Evolutionary conservation across 306 rosid species (phyloP), one percentile per base, ranked within the genome.

Genomic region (Quercus variabilis): DNA sequence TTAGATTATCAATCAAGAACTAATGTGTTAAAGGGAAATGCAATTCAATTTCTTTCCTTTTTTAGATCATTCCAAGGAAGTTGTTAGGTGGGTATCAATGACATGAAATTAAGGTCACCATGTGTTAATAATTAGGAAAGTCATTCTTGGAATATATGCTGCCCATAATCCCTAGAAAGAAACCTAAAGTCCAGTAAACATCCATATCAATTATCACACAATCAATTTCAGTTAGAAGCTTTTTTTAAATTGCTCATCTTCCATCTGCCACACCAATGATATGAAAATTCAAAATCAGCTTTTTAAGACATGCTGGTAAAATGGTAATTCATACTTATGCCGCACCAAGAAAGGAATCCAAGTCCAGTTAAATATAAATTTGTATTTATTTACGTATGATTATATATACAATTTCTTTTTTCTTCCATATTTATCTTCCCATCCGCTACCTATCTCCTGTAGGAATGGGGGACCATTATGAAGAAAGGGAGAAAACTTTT

Each of bases 1-100:
- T 62, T 62, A 21, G 73, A 52, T 6, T 19, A 49, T 25, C 54
- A 23, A 76, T 31, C 70, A 55, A 69, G 43, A 25, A 74, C 49
- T 49, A 55, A 55, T 55, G 19, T 7, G n/a, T 65, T 55, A 15
- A 12, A 46, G 20, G 59, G 35, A 59, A 69, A 84, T 33, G 41
- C 14, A n/a, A 67, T 64, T 81, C 23, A 62, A 73, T 55, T 43
- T 33, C 31, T 78, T 63, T 69, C 62, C 31, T 67, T 71, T 71
- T 55, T 41, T 20, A 35, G 13, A 64, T 52, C 55, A 71, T 56
- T 59, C 46, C 75, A 19, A 56, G 79, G 23, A 8, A 59, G 56
- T 19, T 72, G 31, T 46, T 54, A 55, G 35, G 63, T 33, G 74
- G 9, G 31, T 14, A 59, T 57, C 60, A 35, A 49, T 62, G 25